Conservation (phyloP, 257 asterid genomes). For the Misopates orontium region DNA sequence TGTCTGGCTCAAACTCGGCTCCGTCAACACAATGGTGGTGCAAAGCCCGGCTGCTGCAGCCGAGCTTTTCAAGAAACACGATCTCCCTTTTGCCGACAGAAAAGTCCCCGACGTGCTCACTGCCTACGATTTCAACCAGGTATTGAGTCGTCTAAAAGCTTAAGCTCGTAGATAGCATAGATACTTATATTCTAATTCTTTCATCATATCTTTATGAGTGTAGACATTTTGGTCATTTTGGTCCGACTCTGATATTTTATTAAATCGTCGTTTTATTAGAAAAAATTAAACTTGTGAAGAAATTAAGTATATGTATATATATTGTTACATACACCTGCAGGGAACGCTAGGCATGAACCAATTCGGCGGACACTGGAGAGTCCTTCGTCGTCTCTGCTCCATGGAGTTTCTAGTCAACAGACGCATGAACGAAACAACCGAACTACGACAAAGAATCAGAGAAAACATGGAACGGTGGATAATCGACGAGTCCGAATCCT, state of each 20-base stretch:
- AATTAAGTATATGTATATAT: too few relatives aligned
- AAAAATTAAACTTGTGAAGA: too few relatives aligned
- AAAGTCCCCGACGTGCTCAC: constrained; percentile 38
- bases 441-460: constrained; percentile 37
- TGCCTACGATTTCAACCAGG: constrained; percentile 40
- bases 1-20: constrained; percentile 49
- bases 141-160: too few relatives aligned
- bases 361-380: constrained; percentile 61
- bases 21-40: constrained; percentile 52
- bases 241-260: too few relatives aligned
- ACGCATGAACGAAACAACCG: constrained; percentile 47
- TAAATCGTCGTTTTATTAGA: too few relatives aligned
- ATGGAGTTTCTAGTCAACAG: constrained; percentile 53
- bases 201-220: too few relatives aligned
- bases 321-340: neutral
- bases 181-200: too few relatives aligned
- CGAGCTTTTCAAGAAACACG: constrained; percentile 65
- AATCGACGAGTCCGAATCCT: constrained; percentile 37
- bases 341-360: constrained; percentile 50
- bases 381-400: constrained; percentile 52
- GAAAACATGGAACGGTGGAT: constrained; percentile 54
- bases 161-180: too few relatives aligned
- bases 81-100: constrained; percentile 52
- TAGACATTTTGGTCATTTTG: too few relatives aligned
- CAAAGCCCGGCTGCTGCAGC: constrained; percentile 40